Base-by-base conservation (phyloP, 169 alveolate species). In the Plasmodium chabaudi region DNA sequence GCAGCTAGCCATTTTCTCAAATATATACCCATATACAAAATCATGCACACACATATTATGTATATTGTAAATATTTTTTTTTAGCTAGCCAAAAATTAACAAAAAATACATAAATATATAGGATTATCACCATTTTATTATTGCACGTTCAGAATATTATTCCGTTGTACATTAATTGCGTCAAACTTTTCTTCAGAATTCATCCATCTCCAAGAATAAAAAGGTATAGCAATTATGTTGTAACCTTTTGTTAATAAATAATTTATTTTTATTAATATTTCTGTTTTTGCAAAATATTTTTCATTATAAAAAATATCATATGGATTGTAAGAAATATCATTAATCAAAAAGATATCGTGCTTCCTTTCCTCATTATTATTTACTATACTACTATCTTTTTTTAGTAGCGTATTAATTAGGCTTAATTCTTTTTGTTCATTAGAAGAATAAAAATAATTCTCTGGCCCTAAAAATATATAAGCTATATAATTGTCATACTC, bases 401-500 rank as follows among this genome's bases (percentile, higher is more conserved):
- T n/a, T 15, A 12, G 15, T n/a, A 23, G 13, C 1, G 15, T 19
- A n/a, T 9, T 53, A 5, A 47, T 21, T n/a, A 19, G n/a, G 39
- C 44, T 39, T 47, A 63, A 65, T 42, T 61, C 51, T 4, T 39
- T 39, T 15, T 56, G 23, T 23, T 65, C 64, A 47, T 27, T 47
- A 6, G 73, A 61, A 12, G 90, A 82, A 60, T 82, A 68, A 70
- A 53, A 65, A 82, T 67, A 82, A 55, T 67, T 72, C 17, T 17
- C 51, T 27, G 90, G 84, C 55, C 61, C 79, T 60, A 82, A 68
- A 57, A 82, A 82, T 13, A 82, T 9, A 60, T 65, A 82, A 44
- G 84, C 90, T 49, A 82, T 61, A 42, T 82, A 82, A 72, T 82
- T 82, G 17, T 82, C 90, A 67, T 56, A 68, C 23, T 82, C 90